These are phyloP conservation scores for Leptographium wingfieldii DNA, from an alignment of 2,329 filamentous ascomycete species.

Conservation along the genomic window DNA sequence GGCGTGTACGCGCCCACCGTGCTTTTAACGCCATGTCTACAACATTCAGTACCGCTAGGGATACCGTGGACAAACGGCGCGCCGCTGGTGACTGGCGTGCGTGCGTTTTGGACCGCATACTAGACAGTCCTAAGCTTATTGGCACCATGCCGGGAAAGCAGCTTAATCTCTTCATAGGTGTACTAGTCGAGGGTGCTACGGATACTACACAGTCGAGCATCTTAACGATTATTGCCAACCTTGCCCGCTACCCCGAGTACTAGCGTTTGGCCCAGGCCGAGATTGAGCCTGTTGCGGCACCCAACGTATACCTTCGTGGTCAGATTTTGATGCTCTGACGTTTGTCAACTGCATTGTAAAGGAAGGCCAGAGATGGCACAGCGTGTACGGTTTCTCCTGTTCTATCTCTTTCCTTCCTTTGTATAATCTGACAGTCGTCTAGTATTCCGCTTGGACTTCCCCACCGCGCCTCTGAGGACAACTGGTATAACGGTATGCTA, in stretches of 20 bases:
- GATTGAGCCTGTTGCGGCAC: background rate
- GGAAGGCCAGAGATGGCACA: background rate
- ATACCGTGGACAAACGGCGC: background rate
- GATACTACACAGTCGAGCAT: background rate
- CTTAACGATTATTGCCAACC: background rate
- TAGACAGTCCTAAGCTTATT: background rate
- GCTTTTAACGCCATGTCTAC: background rate
- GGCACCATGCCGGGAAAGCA: background rate
- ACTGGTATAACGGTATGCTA: background rate
- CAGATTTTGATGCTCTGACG: background rate
- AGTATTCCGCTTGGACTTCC: background rate
- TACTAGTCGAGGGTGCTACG: background rate
- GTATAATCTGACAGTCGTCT: background rate
- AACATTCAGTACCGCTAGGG: background rate
- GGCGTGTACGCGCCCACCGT: background rate
- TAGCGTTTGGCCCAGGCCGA: background rate
- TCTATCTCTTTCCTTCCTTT: background rate
- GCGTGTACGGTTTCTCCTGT: background rate
- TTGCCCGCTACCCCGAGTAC: background rate
- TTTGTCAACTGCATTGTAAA: background rate
- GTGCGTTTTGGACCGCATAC: background rate
- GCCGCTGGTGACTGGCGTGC: background rate
- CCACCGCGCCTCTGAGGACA: background rate
- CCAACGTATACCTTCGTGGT: background rate
- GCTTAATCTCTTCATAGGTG: background rate